These are phyloP conservation scores for Larix sibirica DNA, from an alignment of 83 land plant species.

Conservation along the genomic window DNA sequence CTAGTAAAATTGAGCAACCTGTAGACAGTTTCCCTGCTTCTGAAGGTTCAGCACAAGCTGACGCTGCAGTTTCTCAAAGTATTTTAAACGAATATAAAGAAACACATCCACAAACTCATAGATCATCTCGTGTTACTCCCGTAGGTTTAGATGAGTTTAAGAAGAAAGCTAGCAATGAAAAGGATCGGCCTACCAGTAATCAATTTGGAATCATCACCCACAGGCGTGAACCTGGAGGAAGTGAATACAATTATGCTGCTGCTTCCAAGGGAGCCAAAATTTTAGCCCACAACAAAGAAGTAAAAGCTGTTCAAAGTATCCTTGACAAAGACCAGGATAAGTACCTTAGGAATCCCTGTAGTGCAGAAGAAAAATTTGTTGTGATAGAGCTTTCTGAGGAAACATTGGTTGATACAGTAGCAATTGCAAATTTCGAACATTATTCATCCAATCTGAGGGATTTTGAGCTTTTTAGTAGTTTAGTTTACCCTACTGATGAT, in stretches of 20 bases:
- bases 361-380: constrained; percentile 74
- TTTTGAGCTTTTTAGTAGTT: constrained; percentile 79
- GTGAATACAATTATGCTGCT: constrained; percentile 88
- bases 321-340: constrained; percentile 81
- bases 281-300: constrained; percentile 81
- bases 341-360: constrained; percentile 91
- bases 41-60: constrained; percentile 8
- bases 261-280: constrained; percentile 89
- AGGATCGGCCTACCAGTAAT: background rate
- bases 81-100: background rate
- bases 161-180: constrained; percentile 12
- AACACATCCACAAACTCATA: background rate
- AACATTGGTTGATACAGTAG: constrained; percentile 74
- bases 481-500: constrained; percentile 73
- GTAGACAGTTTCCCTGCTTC: background rate
- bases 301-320: constrained; percentile 83
- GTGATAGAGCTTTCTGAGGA: constrained; percentile 87
- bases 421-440: constrained; percentile 86
- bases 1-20: background rate
- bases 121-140: constrained; percentile 10
- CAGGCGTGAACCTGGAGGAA: constrained; percentile 62
- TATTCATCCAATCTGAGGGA: constrained; percentile 87
- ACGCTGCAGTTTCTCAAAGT: background rate
- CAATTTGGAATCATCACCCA: constrained; percentile 6
- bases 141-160: constrained; percentile 13